Base-by-base conservation (phyloP, 306 rosid species). In the Fagus crenata region DNA sequence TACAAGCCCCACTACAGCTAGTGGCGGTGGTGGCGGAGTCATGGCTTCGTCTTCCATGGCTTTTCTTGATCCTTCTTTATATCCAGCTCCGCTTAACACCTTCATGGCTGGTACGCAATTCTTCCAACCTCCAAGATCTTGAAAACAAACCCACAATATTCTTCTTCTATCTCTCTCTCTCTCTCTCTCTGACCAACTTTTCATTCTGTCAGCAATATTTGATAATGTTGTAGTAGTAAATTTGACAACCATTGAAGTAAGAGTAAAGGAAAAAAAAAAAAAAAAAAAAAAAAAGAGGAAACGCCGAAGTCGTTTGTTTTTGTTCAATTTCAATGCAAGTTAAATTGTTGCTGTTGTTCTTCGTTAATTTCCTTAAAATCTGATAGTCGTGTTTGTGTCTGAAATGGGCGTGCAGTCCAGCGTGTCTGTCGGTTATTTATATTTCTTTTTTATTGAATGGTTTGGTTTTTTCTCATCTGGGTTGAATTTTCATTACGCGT, bases 91-190 rank as follows among this genome's bases (percentile, higher is more conserved):
- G 5, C 80, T 87, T n/a, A 92, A 82, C 86, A 67, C 96, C 37
- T 96, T 77, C 92, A 89, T 96, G 88, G 85, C 93, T 76, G 90
- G 97, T 89, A 96, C 99, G 97, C 99, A 96, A 85, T 96, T 92
- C 97, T 96, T 92, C 97, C 91, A 86, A 76, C 97, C 91, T 71
- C 97, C 96, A 83, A 91, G 99, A 90, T 91, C 99, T 84, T 92
- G 89, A 88, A 78, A 80, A 71, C 42, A 56, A 74, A 75, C 49
- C 18, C 49, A 49, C 72, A 22, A 22, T 22, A 22, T 22, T 22
- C 28, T 22, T 22, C 28, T 22, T 22, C 28, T 22, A 22, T 22
- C 28, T 22, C 28, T 22, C 28, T 22, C 28, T 22, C 28, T 83
- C 28, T 83, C 6, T 69, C 81, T 7, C 71, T 76, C 5, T 53